Evolutionary conservation across 2,329 filamentous ascomycete genomes (phyloP), one percentile per base, ranked within the genome.

Genomic region (Bipolaris victoriae): DNA sequence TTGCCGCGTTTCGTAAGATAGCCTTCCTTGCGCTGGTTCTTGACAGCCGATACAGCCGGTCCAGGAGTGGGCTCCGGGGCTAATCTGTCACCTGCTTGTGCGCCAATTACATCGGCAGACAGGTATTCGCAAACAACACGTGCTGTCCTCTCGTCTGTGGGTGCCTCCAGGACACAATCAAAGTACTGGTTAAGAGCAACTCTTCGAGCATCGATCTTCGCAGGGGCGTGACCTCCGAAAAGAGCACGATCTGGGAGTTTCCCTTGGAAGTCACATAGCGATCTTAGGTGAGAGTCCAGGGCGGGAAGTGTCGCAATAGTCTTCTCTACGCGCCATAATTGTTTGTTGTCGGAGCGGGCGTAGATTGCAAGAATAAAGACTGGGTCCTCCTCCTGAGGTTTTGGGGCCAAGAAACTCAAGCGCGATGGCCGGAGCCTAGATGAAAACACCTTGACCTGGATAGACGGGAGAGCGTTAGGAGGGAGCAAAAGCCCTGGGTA

Each of bases 1-100:
- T 99, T 99, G 47, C 95, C 95, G 66, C 91, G 87, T 80, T 99
- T 99, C 1, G 95, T 98, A 48, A 99, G 80, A 76, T 98, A 99
- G 7, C 95, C 95, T 71, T 88, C 93, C 71, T 91, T 92, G 57
- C 88, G 83, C 7, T 89, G 87, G 86, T 5, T 86, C 49, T 70
- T 73, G 3, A 69, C 47, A 56, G 70, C 80, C 79, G 70, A 75
- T 35, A 76, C 72, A 37, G 80, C 76, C 22, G 70, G 73, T 16
- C 73, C 68, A 29, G 82, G 77, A 40, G 75, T 77, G 1, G 82
- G 78, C 57, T 90, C 87, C 76, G 29, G 86, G 81, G 69, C 87
- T 83, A 18, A 81, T 83, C 76, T 55, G 68, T 85, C 76, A 52
- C 79, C 81, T 20, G 78, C 80, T 60, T 86, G 83, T 57, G 85